These are phyloP conservation scores for Excoecaria agallocha DNA, from an alignment of 345 rosid species.

Conservation along the genomic window DNA sequence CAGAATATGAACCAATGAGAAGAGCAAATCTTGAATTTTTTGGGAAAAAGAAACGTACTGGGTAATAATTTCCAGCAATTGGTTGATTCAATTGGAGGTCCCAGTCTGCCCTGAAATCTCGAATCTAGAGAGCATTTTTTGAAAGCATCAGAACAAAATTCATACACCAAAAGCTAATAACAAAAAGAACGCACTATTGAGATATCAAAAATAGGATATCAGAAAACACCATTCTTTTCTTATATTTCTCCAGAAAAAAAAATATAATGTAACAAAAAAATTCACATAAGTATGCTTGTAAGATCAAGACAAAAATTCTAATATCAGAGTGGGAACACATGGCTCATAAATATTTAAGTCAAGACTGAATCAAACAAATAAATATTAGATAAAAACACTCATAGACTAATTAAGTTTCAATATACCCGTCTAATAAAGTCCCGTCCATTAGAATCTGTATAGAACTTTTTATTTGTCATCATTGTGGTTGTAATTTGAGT, in stretches of 20 bases:
- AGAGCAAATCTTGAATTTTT: background rate
- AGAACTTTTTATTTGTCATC: conserved; percentile 78
- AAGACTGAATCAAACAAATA: background rate
- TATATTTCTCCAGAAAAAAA: background rate
- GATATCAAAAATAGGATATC: background rate
- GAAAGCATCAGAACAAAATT: conserved; percentile 17
- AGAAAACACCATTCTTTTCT: background rate
- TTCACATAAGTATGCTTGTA: background rate
- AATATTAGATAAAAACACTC: conserved; percentile 7
- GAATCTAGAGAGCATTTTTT: conserved; percentile 50
- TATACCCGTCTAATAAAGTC: conserved; percentile 88
- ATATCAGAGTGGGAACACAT: background rate
- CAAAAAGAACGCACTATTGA: background rate
- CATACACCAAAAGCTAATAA: conserved; percentile 16
- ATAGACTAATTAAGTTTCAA: conserved; percentile 1
- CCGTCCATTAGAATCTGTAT: conserved; percentile 91
- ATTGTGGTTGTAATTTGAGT: conserved; percentile 67
- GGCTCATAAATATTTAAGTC: background rate
- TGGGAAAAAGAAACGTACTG: conserved; percentile 46
- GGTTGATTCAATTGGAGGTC: conserved; percentile 80
- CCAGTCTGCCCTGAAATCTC: conserved; percentile 84
- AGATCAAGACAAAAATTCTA: background rate
- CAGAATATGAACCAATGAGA: too few species aligned
- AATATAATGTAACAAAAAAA: background rate
- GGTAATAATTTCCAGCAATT: conserved; percentile 89